phyloP scores from a whole-genome alignment of 1,284 basidiomycete genomes.

The Filobasidium uniguttulatum region DNA sequence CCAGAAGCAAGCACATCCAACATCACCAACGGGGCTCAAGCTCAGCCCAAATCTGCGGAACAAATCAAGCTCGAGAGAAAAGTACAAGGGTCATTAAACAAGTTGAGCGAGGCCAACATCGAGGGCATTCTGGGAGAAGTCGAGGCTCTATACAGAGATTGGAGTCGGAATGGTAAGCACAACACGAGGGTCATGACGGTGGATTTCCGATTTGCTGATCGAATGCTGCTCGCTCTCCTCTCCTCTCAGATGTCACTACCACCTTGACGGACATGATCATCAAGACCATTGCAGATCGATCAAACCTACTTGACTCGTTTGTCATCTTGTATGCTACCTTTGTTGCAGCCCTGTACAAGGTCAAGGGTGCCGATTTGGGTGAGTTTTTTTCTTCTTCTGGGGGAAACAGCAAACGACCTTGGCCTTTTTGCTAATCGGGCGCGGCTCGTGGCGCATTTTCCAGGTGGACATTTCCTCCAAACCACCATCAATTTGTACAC shows the following conservation, averaged over 20 bases:
- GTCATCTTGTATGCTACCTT: constrained; percentile 84
- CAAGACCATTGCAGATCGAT: constrained; percentile 65
- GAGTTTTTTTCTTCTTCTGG: constrained; percentile 23
- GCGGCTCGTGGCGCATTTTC: constrained; percentile 3
- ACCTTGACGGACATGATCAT: constrained; percentile 66
- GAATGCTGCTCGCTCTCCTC: constrained; percentile 2
- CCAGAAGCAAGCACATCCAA: not conserved
- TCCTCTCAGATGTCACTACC: constrained; percentile 64
- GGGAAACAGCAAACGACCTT: constrained; percentile 16
- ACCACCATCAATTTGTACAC: constrained; percentile 54
- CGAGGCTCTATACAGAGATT: constrained; percentile 61
- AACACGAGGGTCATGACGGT: not conserved
- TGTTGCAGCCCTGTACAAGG: constrained; percentile 66
- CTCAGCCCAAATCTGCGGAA: constrained; percentile 42
- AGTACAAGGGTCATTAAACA: constrained; percentile 76
- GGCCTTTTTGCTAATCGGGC: constrained; percentile 1
- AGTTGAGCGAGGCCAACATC: constrained; percentile 87
- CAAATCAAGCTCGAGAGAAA: constrained; percentile 57
- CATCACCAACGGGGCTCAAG: constrained; percentile 18
- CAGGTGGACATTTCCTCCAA: constrained; percentile 68
- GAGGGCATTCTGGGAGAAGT: constrained; percentile 61
- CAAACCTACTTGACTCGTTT: constrained; percentile 75
- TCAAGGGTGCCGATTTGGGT: constrained; percentile 85
- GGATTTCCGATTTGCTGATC: constrained; percentile 1
- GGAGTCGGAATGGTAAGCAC: constrained; percentile 69